Conservation (phyloP, 163 green algal species). For the Chlamydomonas reinhardtii region DNA sequence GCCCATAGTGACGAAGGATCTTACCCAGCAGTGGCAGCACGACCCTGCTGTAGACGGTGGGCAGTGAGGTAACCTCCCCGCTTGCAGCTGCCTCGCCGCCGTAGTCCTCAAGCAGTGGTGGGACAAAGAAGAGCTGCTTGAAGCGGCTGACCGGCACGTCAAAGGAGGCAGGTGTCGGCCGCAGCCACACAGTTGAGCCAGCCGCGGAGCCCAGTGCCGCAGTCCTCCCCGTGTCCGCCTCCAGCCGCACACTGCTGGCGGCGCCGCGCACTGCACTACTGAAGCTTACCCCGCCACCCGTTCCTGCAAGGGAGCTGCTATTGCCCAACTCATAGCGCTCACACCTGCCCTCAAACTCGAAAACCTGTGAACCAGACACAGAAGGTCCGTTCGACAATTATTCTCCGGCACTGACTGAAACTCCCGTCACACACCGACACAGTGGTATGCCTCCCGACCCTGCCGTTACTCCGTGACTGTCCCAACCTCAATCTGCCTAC, state of each 20-base stretch:
- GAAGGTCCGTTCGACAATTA: too few relatives aligned
- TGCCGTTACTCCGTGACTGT: too few relatives aligned
- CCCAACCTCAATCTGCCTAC: not conserved
- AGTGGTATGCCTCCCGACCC: too few relatives aligned
- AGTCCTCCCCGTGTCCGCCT: not conserved
- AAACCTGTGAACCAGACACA: constrained; percentile 50
- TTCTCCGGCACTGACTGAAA: too few relatives aligned
- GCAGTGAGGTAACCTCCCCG: not conserved
- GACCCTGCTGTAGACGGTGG: constrained; percentile 44
- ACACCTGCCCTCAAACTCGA: constrained; percentile 56
- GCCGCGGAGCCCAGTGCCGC: too few relatives aligned
- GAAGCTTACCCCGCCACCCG: not conserved
- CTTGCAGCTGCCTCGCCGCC: not conserved
- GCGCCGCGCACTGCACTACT: not conserved
- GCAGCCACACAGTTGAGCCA: constrained; percentile 33
- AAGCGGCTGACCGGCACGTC: constrained; percentile 44
- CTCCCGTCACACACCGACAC: too few relatives aligned
- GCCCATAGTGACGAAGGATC: too few relatives aligned
- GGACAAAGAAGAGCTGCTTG: constrained; percentile 64
- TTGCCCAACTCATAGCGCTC: constrained; percentile 52
- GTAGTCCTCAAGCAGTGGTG: not conserved
- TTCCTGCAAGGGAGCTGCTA: not conserved
- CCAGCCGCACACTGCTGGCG: not conserved
- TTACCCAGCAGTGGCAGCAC: constrained; percentile 42
- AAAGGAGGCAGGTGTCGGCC: not conserved